A percentile compares a stretch with the other conserved stretches of the same genome.
phyloP scores from a whole-genome alignment of 2,329 filamentous ascomycete genomes.

The Alternaria sp. region DNA sequence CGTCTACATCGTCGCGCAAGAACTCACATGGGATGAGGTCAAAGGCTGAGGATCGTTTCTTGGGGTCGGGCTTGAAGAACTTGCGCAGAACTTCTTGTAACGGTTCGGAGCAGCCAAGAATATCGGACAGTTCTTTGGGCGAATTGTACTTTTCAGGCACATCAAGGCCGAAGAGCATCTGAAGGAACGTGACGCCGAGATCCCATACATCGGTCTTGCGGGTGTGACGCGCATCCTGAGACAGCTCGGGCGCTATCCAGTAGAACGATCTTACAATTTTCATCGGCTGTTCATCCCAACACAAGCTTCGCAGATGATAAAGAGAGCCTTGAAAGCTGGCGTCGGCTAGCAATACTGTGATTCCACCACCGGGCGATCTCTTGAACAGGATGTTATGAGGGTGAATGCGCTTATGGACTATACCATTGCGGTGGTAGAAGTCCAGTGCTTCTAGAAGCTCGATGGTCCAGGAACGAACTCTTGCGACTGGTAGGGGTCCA shows the following conservation, averaged over 20 bases:
- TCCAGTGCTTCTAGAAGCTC: conserved; percentile 88
- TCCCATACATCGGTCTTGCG: conserved; percentile 95
- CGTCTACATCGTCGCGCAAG: conserved; percentile 57
- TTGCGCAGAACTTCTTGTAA: conserved; percentile 81
- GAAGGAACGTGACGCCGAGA: conserved; percentile 85
- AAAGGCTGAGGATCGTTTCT: conserved; percentile 84
- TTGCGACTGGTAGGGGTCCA: conserved; percentile 74
- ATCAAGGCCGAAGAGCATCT: conserved; percentile 90
- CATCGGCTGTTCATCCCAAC: conserved; percentile 57
- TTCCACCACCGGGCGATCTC: conserved; percentile 69
- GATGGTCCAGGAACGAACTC: conserved; percentile 87
- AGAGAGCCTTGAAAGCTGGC: conserved; percentile 73
- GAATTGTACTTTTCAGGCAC: conserved; percentile 79
- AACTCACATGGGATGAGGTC: conserved; percentile 67
- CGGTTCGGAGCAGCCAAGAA: conserved; percentile 73
- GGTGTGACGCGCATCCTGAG: conserved; percentile 62
- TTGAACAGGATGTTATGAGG: conserved; percentile 80
- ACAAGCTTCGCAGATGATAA: conserved; percentile 65
- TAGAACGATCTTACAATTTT: conserved; percentile 75
- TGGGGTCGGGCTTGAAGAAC: conserved; percentile 84
- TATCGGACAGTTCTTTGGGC: conserved; percentile 74
- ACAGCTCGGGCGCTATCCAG: conserved; percentile 83
- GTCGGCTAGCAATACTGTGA: conserved; percentile 75
- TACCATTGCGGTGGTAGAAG: conserved; percentile 82
- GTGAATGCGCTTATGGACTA: conserved; percentile 85